phyloP scores from a whole-genome alignment of 1,139 yeast genomes.

The Yamadazyma conglobata region DNA sequence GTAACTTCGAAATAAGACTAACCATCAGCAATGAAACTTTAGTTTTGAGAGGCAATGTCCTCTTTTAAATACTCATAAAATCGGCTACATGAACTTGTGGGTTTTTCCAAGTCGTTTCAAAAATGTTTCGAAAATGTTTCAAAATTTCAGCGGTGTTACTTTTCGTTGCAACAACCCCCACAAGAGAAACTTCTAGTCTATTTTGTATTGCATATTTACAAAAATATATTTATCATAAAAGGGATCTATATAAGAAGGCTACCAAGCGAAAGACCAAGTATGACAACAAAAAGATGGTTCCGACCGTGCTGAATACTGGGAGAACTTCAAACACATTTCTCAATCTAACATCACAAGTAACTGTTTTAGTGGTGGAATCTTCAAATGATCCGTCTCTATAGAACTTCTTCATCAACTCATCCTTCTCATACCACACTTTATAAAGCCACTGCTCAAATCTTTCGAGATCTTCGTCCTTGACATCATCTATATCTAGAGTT shows the following conservation, averaged over 20 bases:
- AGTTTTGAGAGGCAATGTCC: no score
- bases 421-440: slow-evolving; percentile 77
- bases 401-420: slow-evolving; percentile 57
- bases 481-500: slow-evolving; percentile 41
- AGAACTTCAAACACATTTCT: slow-evolving; percentile 21
- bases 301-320: slow-evolving; percentile 14
- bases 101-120: slow-evolving; percentile 4
- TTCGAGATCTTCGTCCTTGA: slow-evolving; percentile 36
- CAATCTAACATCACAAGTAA: slow-evolving; percentile 29
- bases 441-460: slow-evolving; percentile 74
- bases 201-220: no score
- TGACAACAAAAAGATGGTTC: neutral
- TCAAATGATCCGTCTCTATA: slow-evolving; percentile 56
- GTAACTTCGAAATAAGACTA: slow-evolving; percentile 10
- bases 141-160: no score
- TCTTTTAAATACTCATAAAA: no score
- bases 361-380: slow-evolving; percentile 19
- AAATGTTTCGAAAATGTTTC: slow-evolving; percentile 3
- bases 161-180: no score
- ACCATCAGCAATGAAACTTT: no score
- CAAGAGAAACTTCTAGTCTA: no score
- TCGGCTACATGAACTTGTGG: no score
- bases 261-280: slow-evolving; percentile 1
- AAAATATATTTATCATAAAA: no score
- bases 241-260: no score